Evolutionary conservation across 2,329 filamentous ascomycete genomes (phyloP), one percentile per base, ranked within the genome.

Genomic region (Biscogniauxia marginata): DNA sequence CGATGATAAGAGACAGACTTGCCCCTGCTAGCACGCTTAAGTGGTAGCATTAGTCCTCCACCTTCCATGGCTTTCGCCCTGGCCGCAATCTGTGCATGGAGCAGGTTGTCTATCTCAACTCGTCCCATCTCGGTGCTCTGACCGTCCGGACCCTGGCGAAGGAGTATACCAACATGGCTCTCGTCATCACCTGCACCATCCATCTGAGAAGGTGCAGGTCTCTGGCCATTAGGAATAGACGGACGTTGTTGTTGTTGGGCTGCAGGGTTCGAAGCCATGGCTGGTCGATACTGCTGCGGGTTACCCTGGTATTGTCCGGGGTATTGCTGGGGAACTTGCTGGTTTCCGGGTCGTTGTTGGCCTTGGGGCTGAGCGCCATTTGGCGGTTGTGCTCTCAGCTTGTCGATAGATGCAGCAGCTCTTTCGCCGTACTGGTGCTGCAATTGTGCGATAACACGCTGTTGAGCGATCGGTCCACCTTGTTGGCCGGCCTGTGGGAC

Each of bases 41-140:
- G 78, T 1, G 90, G 87, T 18, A 92, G 71, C 88, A 93, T 91
- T 56, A 93, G 75, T 7, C 90, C 85, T 46, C 85, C 90, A 49
- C 86, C 90, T 69, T 93, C 87, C 78, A 91, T 87, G 61, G 79
- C 78, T 70, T 83, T 85, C 7, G 86, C 86, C 63, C 82, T 81
- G 47, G 84, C 81, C 52, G 84, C 80, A 58, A 93, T 85, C 63
- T 87, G 84, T 51, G 81, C 78, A 62, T 89, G 88, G 64, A 93
- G 83, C 68, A 89, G 76, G 47, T 79, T 75, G 67, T 93, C 89
- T 58, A 91, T 86, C 53, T 86, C 84, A 4, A 85, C 72, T 51
- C 83, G 78, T 21, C 81, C 83, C 75, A 81, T 81, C 74, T 79
- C 83, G 24, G 74, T 75, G 49, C 79, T 75, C 60, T 82, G 78